A percentile compares a stretch with the other conserved stretches of the same genome.
phyloP scores from a whole-genome alignment of 306 rosid genomes.

The Glycine soja region DNA sequence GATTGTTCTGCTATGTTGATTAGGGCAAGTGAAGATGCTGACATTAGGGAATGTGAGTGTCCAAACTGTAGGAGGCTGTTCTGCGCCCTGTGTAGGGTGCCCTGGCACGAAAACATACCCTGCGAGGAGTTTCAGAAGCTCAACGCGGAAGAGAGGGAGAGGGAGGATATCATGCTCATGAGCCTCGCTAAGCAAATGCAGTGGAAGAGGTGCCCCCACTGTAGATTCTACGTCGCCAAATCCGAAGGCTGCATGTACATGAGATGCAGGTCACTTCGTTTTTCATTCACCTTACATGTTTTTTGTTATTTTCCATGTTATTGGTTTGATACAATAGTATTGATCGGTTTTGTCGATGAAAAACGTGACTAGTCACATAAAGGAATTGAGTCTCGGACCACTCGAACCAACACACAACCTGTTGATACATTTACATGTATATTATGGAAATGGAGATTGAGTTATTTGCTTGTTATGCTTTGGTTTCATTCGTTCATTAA shows the following conservation, averaged over 20 bases:
- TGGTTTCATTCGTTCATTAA: too few relatives aligned
- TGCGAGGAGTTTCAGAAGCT: constrained; percentile 55
- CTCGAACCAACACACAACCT: too few relatives aligned
- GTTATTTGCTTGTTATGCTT: too few relatives aligned
- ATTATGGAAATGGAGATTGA: too few relatives aligned
- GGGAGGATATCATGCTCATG: constrained; percentile 54
- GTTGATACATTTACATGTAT: too few relatives aligned
- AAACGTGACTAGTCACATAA: too few relatives aligned
- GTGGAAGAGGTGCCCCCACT: constrained; percentile 57
- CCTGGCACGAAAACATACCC: constrained; percentile 54
- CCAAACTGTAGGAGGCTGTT: constrained; percentile 55
- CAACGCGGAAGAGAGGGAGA: constrained; percentile 47
- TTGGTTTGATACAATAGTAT: too few relatives aligned
- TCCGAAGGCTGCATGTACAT: constrained; percentile 52
- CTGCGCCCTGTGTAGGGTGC: constrained; percentile 54
- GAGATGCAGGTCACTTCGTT: constrained; percentile 53
- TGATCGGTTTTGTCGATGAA: too few relatives aligned
- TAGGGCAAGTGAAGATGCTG: constrained; percentile 4
- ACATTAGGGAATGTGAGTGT: constrained; percentile 43
- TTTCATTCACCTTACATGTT: too few relatives aligned
- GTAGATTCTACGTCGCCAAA: constrained; percentile 52
- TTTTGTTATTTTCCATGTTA: too few relatives aligned
- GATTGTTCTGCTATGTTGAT: constrained; percentile 56
- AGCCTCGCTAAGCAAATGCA: constrained; percentile 41
- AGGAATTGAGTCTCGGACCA: too few relatives aligned